phyloP scores from a whole-genome alignment of 2,329 filamentous ascomycete species.

The Endothia cerciana region DNA sequence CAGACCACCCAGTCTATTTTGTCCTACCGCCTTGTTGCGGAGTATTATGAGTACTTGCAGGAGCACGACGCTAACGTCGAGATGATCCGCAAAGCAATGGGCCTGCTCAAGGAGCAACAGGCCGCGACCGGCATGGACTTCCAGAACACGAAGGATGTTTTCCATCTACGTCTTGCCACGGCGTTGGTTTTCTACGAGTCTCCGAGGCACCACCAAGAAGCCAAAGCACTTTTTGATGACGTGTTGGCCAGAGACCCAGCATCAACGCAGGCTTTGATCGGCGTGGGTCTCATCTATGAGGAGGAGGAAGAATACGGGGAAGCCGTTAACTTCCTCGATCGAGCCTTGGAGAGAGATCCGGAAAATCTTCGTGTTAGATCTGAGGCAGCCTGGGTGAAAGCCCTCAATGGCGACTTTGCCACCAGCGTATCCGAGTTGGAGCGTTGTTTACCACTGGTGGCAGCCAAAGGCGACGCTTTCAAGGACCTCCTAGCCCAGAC shows the following conservation, averaged over 20 bases:
- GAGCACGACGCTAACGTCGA: slow-evolving; percentile 84
- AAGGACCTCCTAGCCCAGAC: slow-evolving; percentile 82
- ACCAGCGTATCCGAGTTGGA: slow-evolving; percentile 72
- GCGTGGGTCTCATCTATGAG: slow-evolving; percentile 87
- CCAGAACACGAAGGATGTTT: slow-evolving; percentile 70
- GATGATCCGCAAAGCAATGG: slow-evolving; percentile 74
- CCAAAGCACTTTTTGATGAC: slow-evolving; percentile 81
- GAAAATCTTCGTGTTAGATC: slow-evolving; percentile 78
- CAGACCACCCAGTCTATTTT: slow-evolving; percentile 71
- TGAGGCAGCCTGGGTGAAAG: slow-evolving; percentile 91
- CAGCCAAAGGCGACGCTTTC: slow-evolving; percentile 58
- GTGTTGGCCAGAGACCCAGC: slow-evolving; percentile 76
- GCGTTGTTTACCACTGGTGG: slow-evolving; percentile 67
- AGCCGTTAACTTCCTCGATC: slow-evolving; percentile 78
- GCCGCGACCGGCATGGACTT: slow-evolving; percentile 71
- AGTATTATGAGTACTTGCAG: slow-evolving; percentile 83
- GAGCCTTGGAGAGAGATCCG: slow-evolving; percentile 74
- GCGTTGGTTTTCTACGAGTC: slow-evolving; percentile 88
- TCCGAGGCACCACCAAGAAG: slow-evolving; percentile 86
- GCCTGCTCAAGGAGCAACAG: slow-evolving; percentile 62
- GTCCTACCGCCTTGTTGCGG: slow-evolving; percentile 79
- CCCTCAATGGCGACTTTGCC: slow-evolving; percentile 76
- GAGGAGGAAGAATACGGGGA: slow-evolving; percentile 87
- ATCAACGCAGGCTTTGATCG: slow-evolving; percentile 82
- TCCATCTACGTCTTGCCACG: slow-evolving; percentile 81